These are phyloP conservation scores for Juglanconis oblonga DNA, from an alignment of 2,329 filamentous ascomycete species.

Conservation along the genomic window DNA sequence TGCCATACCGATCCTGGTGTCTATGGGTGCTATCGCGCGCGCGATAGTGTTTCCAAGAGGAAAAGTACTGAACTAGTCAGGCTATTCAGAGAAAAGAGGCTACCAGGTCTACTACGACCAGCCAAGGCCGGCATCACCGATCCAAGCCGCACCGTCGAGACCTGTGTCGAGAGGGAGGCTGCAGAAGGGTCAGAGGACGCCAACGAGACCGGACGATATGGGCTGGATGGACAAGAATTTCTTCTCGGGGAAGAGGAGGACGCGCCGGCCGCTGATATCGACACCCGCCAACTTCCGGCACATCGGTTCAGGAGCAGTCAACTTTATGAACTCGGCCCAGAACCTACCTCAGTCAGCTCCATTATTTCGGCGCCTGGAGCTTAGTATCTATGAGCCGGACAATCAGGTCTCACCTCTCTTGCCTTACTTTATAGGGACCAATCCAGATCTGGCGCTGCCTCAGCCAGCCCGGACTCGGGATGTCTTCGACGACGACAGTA, in stretches of 20 bases:
- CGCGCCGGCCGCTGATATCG: constrained; percentile 56
- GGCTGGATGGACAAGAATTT: constrained; percentile 18
- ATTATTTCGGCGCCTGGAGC: constrained; percentile 53
- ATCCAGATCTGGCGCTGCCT: constrained; percentile 35
- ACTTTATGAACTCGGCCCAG: constrained; percentile 30
- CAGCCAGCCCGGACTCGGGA: constrained; percentile 35
- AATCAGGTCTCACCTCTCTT: constrained; percentile 54
- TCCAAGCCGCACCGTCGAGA: constrained; percentile 26
- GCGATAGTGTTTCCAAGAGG: not conserved
- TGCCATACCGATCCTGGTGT: not conserved
- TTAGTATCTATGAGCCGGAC: constrained; percentile 49
- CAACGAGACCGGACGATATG: constrained; percentile 1
- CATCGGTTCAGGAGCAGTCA: constrained; percentile 46
- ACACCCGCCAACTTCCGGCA: constrained; percentile 60
- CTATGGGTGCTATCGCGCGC: not conserved
- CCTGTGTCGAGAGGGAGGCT: constrained; percentile 13
- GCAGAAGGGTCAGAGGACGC: constrained; percentile 17
- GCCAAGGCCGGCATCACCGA: constrained; percentile 34
- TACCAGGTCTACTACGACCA: constrained; percentile 30
- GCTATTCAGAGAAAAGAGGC: constrained; percentile 16
- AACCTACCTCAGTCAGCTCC: constrained; percentile 29
- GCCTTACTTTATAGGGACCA: constrained; percentile 45
- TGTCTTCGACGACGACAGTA: constrained; percentile 33
- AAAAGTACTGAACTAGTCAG: constrained; percentile 10
- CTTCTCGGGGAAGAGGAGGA: constrained; percentile 15